Evolutionary conservation across 371 early-diverging fungal species (phyloP), one percentile per base, ranked within the genome.

Genomic region (Sanchytrium tribonematis): DNA sequence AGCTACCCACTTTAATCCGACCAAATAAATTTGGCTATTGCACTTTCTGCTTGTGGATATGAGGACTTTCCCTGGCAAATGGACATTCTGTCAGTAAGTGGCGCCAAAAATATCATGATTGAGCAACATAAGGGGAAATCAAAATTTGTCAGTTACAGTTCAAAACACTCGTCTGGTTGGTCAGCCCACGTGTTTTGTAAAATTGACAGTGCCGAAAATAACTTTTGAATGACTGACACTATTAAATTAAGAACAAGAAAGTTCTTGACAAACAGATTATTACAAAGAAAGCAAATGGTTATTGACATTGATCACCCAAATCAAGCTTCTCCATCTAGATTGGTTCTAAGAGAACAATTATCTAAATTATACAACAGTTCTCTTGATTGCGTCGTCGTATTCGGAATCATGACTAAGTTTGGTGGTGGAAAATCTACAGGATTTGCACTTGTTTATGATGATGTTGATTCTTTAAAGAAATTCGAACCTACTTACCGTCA

Each of bases 401-500:
- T 95, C 79, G 96, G 96, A 71, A 86, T 94, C 86, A 85, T 87
- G 77, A 93, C 93, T 74, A 83, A 80, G 74, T 97, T 93, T 81
- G 97, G 97, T 87, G 97, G 97, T 74, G 95, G 95, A 81, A 88
- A 89, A 83, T 86, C 91, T 71, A 93, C 93, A 75, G 96, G 97
- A 71, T 97, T 96, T 77, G 96, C 88, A 69, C 81, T 96, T 74
- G 87, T 97, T 82, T 97, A 97, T 87, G 97, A 97, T 82, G 81
- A 84, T 71, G 77, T 91, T 75, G 95, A 94, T 71, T 79, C 91
- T 69, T 86, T 88, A 77, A 93, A 92, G 89, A 93, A 92, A 84
- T 90, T 96, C 78, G 97, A 97, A 82, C 97, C 97, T 80, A 95
- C 91, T 83, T 88, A 87, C 87, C 86, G 95, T 77, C 84, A 93